phyloP scores from a whole-genome alignment of 192 early-diverging fungal genomes.

The Dissophora globulifera region DNA sequence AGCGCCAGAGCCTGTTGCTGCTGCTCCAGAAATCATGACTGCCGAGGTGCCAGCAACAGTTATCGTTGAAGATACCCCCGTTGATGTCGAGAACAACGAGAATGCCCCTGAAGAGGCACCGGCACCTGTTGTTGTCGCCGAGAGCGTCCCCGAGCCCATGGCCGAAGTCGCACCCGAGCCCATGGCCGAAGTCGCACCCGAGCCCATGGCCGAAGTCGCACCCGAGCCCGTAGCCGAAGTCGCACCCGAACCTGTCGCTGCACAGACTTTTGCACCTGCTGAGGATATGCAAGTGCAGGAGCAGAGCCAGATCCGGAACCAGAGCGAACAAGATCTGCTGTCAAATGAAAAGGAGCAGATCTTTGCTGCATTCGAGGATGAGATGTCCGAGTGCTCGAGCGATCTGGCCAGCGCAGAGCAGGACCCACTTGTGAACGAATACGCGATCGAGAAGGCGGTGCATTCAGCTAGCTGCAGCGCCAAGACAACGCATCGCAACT shows the following conservation, averaged over 20 bases:
- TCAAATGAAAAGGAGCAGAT: slow-evolving; percentile 13
- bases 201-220: no score
- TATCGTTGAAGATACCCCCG: no score
- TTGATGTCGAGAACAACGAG: no score
- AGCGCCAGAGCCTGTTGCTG: background rate
- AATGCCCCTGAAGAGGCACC: background rate
- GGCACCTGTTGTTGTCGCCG: background rate
- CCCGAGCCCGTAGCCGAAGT: no score
- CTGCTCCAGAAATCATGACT: background rate
- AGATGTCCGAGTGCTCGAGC: slow-evolving; percentile 20
- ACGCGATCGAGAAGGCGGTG: slow-evolving; percentile 18
- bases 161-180: no score
- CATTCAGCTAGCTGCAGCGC: slow-evolving; percentile 14
- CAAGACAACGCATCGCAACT: no score
- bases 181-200: no score
- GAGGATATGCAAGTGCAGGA: no score
- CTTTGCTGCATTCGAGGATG: slow-evolving; percentile 23
- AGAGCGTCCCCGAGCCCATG: background rate
- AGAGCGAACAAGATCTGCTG: slow-evolving; percentile 2
- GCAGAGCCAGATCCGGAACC: background rate
- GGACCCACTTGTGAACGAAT: slow-evolving; percentile 27
- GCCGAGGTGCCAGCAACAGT: background rate
- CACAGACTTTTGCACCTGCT: no score
- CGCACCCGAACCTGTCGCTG: no score
- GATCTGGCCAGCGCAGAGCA: slow-evolving; percentile 23